Conservation (phyloP, 208 protist species). For the Leptomonas seymouri region DNA sequence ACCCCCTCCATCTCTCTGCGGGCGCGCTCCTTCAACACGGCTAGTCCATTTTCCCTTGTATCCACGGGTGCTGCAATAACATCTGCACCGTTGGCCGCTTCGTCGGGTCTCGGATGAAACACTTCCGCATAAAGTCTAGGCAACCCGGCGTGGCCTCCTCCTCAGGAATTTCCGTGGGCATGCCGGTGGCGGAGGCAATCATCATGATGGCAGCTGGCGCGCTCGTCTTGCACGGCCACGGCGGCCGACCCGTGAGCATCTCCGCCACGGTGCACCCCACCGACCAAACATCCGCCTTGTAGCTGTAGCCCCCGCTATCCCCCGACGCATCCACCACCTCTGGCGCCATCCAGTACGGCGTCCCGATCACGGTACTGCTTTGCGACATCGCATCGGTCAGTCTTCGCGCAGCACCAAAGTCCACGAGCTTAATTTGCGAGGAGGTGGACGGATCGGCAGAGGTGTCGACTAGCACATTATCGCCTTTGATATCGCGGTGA, state of each 20-base stretch:
- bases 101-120: conserved; percentile 77
- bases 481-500: conserved; percentile 93
- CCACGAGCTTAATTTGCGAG: conserved; percentile 90
- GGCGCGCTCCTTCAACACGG: too few relatives aligned
- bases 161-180: conserved; percentile 84
- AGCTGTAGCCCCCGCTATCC: conserved; percentile 72
- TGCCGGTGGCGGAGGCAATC: conserved; percentile 77
- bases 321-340: conserved; percentile 83
- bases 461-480: conserved; percentile 91
- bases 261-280: conserved; percentile 93
- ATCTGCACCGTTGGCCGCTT: conserved; percentile 86
- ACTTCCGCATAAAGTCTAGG: conserved; percentile 83
- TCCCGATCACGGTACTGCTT: conserved; percentile 90
- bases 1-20: too few relatives aligned
- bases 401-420: conserved; percentile 88
- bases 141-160: conserved; percentile 79
- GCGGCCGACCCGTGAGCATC: conserved; percentile 93
- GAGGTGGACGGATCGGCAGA: conserved; percentile 50
- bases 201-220: conserved; percentile 88
- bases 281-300: conserved; percentile 95
- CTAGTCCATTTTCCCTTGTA: conserved; percentile 70
- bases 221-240: conserved; percentile 84
- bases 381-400: conserved; percentile 85
- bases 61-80: conserved; percentile 88
- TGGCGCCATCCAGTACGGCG: conserved; percentile 95